Base-by-base conservation (phyloP, 768 basidiomycete species). In the Dacryopinax primogenitus region DNA sequence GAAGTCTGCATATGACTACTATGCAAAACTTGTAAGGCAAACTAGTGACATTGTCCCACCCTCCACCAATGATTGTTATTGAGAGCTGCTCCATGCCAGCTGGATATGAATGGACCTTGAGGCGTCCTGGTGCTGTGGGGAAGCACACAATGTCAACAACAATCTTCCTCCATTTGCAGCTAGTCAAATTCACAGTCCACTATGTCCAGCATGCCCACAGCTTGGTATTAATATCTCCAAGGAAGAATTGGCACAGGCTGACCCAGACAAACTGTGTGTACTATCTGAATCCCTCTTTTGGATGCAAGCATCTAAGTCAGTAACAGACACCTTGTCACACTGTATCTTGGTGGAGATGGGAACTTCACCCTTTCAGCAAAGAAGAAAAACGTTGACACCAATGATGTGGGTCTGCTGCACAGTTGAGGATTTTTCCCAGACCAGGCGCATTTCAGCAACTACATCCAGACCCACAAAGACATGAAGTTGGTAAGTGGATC, bases 1-100 rank as follows among this genome's bases (percentile, higher is more conserved):
- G 41, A 67, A 67, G 39, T 64, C 67, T 1, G 67, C 67, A 18
- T 68, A 67, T 39, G 67, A 68, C 21, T 68, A 67, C 47, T 13
- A 51, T 58, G 33, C n/a, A 12, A 47, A 30, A 18, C 47, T 67
- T 33, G 30, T 26, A 28, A 6, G 37, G 15, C 35, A 45, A 21
- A 66, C 66, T 4, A 66, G 61, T 58, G n/a, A 18, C 18, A 28
- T 26, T 58, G 15, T 15, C 9, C 32, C 16, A 58, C 9, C 15
- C 9, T 62, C n/a, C n/a, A n/a, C n/a, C n/a, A n/a, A n/a, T n/a
- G n/a, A n/a, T n/a, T n/a, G n/a, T n/a, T n/a, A n/a, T 33, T 18
- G n/a, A 62, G 34, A n/a, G 37, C 21, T 58, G 9, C 36, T 64
- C n/a, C 37, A 16, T 18, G 44, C 28, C 16, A 36, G 37, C 34